These are phyloP conservation scores for Sclerotinia spermophila DNA, from an alignment of 2,329 filamentous ascomycete species.

Conservation along the genomic window DNA sequence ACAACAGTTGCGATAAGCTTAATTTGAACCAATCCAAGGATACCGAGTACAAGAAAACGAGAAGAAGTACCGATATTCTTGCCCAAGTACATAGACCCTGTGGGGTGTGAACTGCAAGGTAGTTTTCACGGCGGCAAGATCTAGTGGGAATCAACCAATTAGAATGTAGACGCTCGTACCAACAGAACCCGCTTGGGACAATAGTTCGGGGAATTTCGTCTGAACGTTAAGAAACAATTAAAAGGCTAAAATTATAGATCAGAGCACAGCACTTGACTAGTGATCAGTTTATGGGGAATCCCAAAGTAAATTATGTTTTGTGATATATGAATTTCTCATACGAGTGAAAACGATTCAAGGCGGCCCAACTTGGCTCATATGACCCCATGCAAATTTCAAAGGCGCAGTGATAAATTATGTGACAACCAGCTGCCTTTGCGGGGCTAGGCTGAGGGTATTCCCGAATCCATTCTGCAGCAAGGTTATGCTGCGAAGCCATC, in stretches of 20 bases:
- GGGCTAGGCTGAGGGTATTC: constrained; percentile 1
- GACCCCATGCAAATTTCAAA: not conserved
- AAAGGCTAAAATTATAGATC: not conserved
- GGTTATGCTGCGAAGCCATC: not conserved
- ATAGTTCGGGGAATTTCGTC: not conserved
- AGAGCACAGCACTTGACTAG: not conserved
- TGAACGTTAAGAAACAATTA: not conserved
- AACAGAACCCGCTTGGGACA: not conserved
- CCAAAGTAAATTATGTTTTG: not conserved
- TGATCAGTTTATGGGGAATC: not conserved
- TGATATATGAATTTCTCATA: not conserved
- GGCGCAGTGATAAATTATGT: not conserved
- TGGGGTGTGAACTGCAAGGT: not conserved
- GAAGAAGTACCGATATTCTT: not conserved
- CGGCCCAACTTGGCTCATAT: not conserved
- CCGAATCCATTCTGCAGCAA: constrained; percentile 1
- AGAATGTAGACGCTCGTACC: not conserved
- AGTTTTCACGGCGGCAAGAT: constrained; percentile 6
- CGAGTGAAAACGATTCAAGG: not conserved
- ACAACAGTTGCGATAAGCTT: not conserved
- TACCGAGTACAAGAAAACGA: not conserved
- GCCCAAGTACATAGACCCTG: not conserved
- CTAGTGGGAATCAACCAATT: not conserved
- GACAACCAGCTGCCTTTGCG: not conserved
- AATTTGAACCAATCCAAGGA: not conserved